Percentiles rank a stretch among this genome's conserved stretches.
Evolutionary conservation across 352 stramenopile genomes (phyloP).

Genomic region (Halophytophthora polymorphica): DNA sequence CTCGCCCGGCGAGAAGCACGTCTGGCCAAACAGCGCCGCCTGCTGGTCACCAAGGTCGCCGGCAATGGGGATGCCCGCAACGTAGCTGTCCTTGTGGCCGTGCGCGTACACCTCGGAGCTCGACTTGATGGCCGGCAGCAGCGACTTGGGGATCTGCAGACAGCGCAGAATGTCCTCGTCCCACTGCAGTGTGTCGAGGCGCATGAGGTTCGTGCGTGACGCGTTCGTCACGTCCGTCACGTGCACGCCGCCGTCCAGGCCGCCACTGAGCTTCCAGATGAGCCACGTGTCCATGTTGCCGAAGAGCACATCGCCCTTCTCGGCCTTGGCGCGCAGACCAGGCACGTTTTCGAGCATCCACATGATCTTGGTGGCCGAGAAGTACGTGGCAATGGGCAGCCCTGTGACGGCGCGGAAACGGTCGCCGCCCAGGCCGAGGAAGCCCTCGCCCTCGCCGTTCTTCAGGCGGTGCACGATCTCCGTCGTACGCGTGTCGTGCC

Average conservation of each 20-base stretch:
- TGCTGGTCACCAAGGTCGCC: conserved; percentile 97
- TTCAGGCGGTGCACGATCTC: conserved; percentile 85
- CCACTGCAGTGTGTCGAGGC: conserved; percentile 91
- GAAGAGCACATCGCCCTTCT: conserved; percentile 89
- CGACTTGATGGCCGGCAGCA: conserved; percentile 92
- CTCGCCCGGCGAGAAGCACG: conserved; percentile 92
- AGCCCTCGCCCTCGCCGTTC: conserved; percentile 56
- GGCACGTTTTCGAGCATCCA: conserved; percentile 97
- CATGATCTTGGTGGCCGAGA: conserved; percentile 96
- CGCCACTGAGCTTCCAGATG: conserved; percentile 92
- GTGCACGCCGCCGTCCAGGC: conserved; percentile 82
- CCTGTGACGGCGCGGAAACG: conserved; percentile 87
- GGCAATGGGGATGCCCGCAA: conserved; percentile 89
- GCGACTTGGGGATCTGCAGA: conserved; percentile 81
- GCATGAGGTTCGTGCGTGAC: conserved; percentile 94
- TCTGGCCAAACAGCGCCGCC: conserved; percentile 96
- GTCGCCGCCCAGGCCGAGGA: conserved; percentile 49
- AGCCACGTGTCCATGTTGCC: conserved; percentile 99
- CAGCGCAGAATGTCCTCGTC: conserved; percentile 83
- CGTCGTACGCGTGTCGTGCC: conserved; percentile 96
- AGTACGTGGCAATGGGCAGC: conserved; percentile 97
- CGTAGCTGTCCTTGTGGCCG: conserved; percentile 42
- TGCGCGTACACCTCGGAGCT: conserved; percentile 87
- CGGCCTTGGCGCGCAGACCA: conserved; percentile 83
- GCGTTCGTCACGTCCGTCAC: conserved; percentile 99